A percentile compares a stretch with the other conserved stretches of the same genome.
Conservation (phyloP, 169 alveolate species). For the Eimeria praecox region DNA sequence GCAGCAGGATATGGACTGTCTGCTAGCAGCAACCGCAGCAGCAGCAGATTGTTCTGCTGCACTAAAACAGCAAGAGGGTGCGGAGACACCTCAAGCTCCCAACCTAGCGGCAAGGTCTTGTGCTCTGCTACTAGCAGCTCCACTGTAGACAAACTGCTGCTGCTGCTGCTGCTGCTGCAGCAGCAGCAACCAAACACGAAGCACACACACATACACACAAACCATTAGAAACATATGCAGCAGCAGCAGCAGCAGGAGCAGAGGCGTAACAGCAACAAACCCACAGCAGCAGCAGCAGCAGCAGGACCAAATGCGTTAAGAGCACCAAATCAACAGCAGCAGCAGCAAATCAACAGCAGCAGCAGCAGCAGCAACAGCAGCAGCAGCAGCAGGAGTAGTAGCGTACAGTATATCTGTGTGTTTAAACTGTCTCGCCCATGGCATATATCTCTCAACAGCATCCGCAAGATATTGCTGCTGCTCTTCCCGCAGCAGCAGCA, state of each 20-base stretch:
- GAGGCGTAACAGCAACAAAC: neutral
- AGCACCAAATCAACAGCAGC: neutral
- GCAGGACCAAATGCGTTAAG: neutral
- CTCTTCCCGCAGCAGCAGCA: slow-evolving; percentile 25
- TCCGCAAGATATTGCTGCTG: slow-evolving; percentile 5
- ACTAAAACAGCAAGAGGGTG: slow-evolving; percentile 29
- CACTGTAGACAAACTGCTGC: neutral
- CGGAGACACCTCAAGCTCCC: slow-evolving; percentile 32
- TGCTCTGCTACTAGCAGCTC: neutral
- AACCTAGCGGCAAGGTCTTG: neutral
- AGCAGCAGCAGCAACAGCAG: slow-evolving; percentile 18
- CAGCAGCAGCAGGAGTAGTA: slow-evolving; percentile 24
- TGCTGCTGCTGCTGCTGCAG: neutral
- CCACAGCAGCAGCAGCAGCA: too few relatives aligned
- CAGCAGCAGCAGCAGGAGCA: neutral
- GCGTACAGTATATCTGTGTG: neutral
- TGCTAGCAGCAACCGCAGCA: slow-evolving; percentile 7
- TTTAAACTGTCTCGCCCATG: neutral
- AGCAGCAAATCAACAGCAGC: too few relatives aligned
- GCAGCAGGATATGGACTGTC: neutral
- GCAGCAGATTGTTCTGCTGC: too few relatives aligned
- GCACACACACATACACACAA: too few relatives aligned
- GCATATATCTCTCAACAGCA: neutral
- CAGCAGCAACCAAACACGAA: slow-evolving; percentile 10
- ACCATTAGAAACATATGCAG: too few relatives aligned